phyloP scores from a whole-genome alignment of 192 early-diverging fungal species.

The Spizellomyces punctatus region DNA sequence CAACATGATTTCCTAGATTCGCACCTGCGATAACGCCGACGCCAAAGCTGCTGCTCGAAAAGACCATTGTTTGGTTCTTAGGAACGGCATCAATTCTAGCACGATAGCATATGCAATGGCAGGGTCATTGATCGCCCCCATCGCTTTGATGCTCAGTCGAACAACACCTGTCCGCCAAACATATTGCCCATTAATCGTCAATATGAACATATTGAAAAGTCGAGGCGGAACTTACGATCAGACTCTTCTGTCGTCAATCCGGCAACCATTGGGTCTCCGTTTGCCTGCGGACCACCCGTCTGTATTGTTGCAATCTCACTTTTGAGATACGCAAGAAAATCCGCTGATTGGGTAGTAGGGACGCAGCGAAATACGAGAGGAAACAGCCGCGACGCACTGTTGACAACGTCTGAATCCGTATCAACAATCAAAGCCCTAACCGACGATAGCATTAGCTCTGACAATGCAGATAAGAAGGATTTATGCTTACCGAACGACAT shows the following conservation, averaged over 20 bases:
- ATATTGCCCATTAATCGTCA: not conserved
- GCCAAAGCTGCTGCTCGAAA: constrained; percentile 43
- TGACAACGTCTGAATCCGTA: constrained; percentile 40
- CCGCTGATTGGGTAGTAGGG: constrained; percentile 30
- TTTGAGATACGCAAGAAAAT: constrained; percentile 51
- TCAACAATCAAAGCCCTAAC: constrained; percentile 44
- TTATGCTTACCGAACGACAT: constrained; percentile 40
- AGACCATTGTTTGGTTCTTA: constrained; percentile 26
- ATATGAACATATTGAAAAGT: not conserved
- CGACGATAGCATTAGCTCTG: too few relatives aligned
- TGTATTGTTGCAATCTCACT: constrained; percentile 46
- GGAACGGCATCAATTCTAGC: constrained; percentile 50
- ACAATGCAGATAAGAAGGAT: too few relatives aligned
- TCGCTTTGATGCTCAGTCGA: constrained; percentile 29
- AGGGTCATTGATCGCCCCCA: constrained; percentile 42
- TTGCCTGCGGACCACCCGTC: constrained; percentile 40
- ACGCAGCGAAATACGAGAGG: constrained; percentile 53
- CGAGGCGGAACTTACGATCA: constrained; percentile 29
- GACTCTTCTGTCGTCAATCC: constrained; percentile 41
- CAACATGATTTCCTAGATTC: not conserved
- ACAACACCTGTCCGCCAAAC: constrained; percentile 35
- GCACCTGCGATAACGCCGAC: constrained; percentile 40
- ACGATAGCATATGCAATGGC: constrained; percentile 32
- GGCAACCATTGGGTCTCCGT: constrained; percentile 52
- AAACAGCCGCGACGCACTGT: constrained; percentile 49